Conservation (phyloP, 2,329 filamentous ascomycete genomes). For the Aspergillus novofumigatus region DNA sequence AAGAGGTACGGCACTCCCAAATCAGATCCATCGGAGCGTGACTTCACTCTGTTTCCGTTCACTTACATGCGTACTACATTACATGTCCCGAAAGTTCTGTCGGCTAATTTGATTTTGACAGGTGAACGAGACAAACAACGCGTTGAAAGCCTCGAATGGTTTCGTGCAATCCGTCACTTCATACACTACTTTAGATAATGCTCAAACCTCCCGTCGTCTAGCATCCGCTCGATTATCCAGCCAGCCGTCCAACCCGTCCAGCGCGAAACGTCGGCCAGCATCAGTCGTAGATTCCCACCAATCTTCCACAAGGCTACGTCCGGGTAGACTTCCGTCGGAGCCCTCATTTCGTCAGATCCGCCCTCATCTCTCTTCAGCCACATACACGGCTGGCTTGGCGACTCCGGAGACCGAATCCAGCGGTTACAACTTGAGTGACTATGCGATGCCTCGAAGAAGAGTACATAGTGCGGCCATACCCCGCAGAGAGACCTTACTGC, state of each 20-base stretch:
- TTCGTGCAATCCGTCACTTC: conserved; percentile 43
- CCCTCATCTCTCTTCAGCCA: conserved; percentile 24
- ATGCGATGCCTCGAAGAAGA: conserved; percentile 22
- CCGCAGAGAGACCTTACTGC: conserved; percentile 28
- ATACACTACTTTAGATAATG: conserved; percentile 40
- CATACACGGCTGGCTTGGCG: conserved; percentile 34
- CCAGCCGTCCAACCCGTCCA: conserved; percentile 22
- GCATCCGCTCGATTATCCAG: conserved; percentile 19
- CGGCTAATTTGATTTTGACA: conserved; percentile 21
- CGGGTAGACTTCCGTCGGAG: conserved; percentile 42
- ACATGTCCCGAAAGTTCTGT: neutral
- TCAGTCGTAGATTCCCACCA: conserved; percentile 53
- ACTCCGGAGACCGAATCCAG: conserved; percentile 39
- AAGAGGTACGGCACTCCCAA: conserved; percentile 46
- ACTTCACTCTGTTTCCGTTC: neutral
- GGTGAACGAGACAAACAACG: conserved; percentile 43
- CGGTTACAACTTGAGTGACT: conserved; percentile 25
- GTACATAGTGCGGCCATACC: conserved; percentile 31
- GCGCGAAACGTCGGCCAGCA: conserved; percentile 46
- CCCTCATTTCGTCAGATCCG: conserved; percentile 46
- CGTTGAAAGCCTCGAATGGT: conserved; percentile 46
- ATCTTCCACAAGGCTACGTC: conserved; percentile 33
- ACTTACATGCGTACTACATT: neutral
- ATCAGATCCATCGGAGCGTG: neutral
- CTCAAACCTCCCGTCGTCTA: conserved; percentile 24